Evolutionary conservation across 2,329 filamentous ascomycete genomes (phyloP).

Genomic region (Parascedosporium putredinis): DNA sequence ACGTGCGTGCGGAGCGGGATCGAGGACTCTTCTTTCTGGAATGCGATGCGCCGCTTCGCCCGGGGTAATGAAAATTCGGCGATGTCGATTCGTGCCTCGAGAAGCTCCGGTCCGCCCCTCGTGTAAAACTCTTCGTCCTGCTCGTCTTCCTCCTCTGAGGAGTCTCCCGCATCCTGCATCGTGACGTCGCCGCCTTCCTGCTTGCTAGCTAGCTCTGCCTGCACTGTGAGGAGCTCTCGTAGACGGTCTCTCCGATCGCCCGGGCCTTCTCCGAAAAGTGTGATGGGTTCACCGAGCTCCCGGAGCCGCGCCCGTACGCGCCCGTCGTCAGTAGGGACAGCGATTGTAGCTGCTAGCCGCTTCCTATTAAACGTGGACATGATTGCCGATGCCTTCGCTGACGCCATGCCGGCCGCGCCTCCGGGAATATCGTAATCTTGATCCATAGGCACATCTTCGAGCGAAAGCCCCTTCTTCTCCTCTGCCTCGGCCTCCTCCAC

Average conservation of each 20-base stretch:
- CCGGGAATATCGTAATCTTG: conserved; percentile 75
- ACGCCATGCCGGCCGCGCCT: conserved; percentile 52
- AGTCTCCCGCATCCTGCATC: conserved; percentile 46
- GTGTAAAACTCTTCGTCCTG: conserved; percentile 95
- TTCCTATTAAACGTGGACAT: conserved; percentile 86
- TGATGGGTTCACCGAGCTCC: conserved; percentile 86
- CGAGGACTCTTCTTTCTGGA: conserved; percentile 68
- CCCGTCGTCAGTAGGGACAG: conserved; percentile 87
- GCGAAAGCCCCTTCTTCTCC: conserved; percentile 28
- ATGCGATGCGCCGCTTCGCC: conserved; percentile 64
- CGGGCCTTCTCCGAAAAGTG: conserved; percentile 83
- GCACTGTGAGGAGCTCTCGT: conserved; percentile 66
- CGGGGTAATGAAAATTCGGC: conserved; percentile 75
- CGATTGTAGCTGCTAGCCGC: conserved; percentile 75
- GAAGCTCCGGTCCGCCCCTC: conserved; percentile 61
- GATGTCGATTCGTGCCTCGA: conserved; percentile 68
- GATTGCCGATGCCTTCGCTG: conserved; percentile 77
- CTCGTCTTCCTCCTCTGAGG: conserved; percentile 50
- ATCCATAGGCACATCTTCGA: conserved; percentile 51
- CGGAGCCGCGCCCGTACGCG: conserved; percentile 72
- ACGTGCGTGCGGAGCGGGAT: conserved; percentile 85
- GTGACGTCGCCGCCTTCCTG: conserved; percentile 44
- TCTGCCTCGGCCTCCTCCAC: conserved; percentile 68
- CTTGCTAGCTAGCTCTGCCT: conserved; percentile 41
- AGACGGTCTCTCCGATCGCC: conserved; percentile 79